phyloP scores from a whole-genome alignment of 345 rosid genomes.

The Kernera saxatilis region DNA sequence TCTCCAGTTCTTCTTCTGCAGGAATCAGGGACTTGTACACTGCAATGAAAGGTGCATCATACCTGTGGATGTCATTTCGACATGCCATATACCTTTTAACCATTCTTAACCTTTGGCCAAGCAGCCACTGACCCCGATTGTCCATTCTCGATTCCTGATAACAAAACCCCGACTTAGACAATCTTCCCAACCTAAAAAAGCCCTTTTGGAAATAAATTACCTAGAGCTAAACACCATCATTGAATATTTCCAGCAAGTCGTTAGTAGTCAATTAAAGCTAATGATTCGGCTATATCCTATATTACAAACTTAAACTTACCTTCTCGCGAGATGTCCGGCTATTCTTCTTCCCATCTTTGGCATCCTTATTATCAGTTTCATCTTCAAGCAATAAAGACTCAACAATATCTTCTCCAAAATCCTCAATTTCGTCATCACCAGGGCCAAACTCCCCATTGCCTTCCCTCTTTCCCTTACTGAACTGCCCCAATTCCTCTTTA shows the following conservation, averaged over 20 bases:
- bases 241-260: not conserved
- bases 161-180: conserved; percentile 9
- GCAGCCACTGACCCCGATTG: conserved; percentile 57
- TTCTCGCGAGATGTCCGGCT: conserved; percentile 34
- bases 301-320: conserved; percentile 24
- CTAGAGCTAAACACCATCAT: not conserved
- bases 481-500: conserved; percentile 21
- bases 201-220: not conserved
- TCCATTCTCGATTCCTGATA: conserved; percentile 80
- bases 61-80: conserved; percentile 57
- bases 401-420: conserved; percentile 45
- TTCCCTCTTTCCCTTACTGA: conserved; percentile 23
- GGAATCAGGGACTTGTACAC: conserved; percentile 76
- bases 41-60: conserved; percentile 50
- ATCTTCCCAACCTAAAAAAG: not conserved
- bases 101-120: conserved; percentile 68
- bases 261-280: not conserved
- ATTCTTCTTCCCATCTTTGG: conserved; percentile 39
- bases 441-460: not conserved
- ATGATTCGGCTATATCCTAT: not conserved
- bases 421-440: conserved; percentile 37
- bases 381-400: conserved; percentile 54
- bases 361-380: conserved; percentile 41
- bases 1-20: conserved; percentile 70
- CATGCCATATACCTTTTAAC: conserved; percentile 41